These are phyloP conservation scores for Lentinula sp. DNA, from an alignment of 768 basidiomycete genomes.

Conservation along the genomic window DNA sequence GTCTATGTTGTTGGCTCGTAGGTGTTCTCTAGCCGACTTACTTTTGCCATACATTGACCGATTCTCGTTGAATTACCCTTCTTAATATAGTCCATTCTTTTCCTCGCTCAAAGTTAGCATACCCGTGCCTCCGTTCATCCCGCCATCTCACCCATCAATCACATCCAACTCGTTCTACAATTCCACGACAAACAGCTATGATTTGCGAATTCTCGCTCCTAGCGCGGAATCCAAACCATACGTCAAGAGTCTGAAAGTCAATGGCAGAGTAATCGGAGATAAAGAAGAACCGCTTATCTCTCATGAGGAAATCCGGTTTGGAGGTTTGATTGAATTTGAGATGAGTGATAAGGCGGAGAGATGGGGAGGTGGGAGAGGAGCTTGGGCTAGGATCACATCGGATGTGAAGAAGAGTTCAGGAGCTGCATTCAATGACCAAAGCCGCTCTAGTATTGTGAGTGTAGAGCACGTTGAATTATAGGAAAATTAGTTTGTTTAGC, in stretches of 20 bases:
- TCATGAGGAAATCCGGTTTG: constrained; percentile 56
- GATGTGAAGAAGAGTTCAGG: neutral
- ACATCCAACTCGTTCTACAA: constrained; percentile 9
- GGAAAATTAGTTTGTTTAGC: neutral
- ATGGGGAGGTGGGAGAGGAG: constrained; percentile 27
- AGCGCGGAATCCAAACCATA: constrained; percentile 59
- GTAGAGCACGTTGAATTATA: neutral
- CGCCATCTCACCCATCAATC: neutral
- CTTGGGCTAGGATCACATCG: neutral
- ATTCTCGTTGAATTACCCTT: neutral
- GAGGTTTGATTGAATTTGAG: constrained; percentile 55
- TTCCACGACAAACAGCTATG: constrained; percentile 12
- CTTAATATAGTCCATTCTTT: constrained; percentile 36
- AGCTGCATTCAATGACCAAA: neutral
- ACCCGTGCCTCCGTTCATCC: constrained; percentile 27
- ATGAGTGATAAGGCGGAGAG: constrained; percentile 49
- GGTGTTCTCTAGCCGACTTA: constrained; percentile 13
- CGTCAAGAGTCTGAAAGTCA: constrained; percentile 51
- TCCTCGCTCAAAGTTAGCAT: constrained; percentile 50
- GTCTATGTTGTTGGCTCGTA: constrained; percentile 75
- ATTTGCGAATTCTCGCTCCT: constrained; percentile 44
- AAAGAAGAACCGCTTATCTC: constrained; percentile 40
- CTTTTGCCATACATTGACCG: neutral
- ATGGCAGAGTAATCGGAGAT: constrained; percentile 34
- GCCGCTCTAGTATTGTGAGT: neutral